These are phyloP conservation scores for Aspergillus egyptiacus DNA, from an alignment of 495 filamentous ascomycete species.

Conservation along the genomic window DNA sequence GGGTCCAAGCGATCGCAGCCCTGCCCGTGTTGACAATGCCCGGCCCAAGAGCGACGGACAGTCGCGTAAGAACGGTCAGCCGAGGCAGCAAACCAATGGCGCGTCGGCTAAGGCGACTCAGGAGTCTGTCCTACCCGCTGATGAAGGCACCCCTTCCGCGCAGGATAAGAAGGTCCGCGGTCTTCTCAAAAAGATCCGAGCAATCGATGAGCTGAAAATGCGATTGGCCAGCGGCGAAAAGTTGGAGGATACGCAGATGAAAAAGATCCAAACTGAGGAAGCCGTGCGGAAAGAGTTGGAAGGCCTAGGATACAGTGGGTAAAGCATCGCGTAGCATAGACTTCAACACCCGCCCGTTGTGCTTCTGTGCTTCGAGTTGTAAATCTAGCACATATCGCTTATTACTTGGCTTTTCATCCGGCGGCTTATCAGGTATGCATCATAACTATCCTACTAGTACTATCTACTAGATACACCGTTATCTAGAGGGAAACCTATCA, in stretches of 20 bases:
- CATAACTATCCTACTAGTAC: conserved; percentile 3
- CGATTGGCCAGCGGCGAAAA: conserved; percentile 89
- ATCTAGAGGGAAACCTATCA: conserved; percentile 4
- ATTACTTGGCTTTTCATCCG: not conserved
- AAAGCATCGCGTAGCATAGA: conserved; percentile 1
- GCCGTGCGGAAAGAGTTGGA: conserved; percentile 75
- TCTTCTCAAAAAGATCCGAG: conserved; percentile 91
- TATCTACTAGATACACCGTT: not conserved
- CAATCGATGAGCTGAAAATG: conserved; percentile 98
- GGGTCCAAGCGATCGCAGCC: conserved; percentile 38
- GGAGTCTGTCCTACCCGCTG: conserved; percentile 24
- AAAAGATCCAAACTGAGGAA: conserved; percentile 91
- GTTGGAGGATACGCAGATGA: conserved; percentile 94
- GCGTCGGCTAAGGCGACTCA: conserved; percentile 41
- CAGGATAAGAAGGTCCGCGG: conserved; percentile 86
- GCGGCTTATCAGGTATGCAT: not conserved
- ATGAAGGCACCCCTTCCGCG: conserved; percentile 33
- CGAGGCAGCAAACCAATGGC: conserved; percentile 30
- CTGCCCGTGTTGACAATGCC: conserved; percentile 57
- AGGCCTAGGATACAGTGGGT: conserved; percentile 49
- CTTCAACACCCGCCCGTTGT: not conserved
- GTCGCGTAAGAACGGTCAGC: conserved; percentile 28
- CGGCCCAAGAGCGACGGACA: conserved; percentile 49
- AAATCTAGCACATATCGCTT: conserved; percentile 9
- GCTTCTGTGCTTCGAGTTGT: not conserved